A percentile compares a stretch with the other conserved stretches of the same genome.
phyloP scores from a whole-genome alignment of 1,284 basidiomycete genomes.

The Rhodotorula sp. region DNA sequence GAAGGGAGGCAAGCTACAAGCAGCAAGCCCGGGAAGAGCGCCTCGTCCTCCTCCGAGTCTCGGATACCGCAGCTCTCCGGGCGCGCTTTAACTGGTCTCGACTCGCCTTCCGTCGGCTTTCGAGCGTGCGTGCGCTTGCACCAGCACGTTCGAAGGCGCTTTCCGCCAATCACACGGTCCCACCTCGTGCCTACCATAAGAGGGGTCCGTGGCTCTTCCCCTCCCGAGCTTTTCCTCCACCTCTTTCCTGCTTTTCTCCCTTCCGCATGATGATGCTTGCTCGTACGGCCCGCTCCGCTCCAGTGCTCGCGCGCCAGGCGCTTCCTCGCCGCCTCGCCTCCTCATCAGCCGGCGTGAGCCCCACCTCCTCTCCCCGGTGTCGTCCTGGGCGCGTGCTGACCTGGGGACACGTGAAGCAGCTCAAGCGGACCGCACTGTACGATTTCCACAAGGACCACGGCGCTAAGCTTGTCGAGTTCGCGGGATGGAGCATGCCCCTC shows the following conservation, averaged over 20 bases:
- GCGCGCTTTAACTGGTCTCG: no score
- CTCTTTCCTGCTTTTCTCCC: background rate
- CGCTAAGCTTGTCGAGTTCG: constrained; percentile 96
- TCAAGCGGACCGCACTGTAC: constrained; percentile 70
- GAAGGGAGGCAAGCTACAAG: no score
- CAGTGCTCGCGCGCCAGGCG: background rate
- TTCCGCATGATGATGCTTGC: background rate
- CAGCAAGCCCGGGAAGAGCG: no score
- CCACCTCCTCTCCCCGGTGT: background rate
- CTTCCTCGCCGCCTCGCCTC: constrained; percentile 1
- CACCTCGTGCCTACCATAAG: background rate
- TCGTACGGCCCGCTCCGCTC: background rate
- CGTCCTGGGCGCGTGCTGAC: background rate
- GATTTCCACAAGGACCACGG: constrained; percentile 76
- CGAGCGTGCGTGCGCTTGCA: no score
- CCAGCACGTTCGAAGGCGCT: no score
- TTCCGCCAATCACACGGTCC: no score
- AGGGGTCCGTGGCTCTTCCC: background rate
- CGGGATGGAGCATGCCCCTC: constrained; percentile 93
- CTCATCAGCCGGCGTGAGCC: constrained; percentile 3
- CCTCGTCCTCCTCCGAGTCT: no score
- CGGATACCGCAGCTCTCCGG: no score
- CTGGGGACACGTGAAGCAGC: background rate
- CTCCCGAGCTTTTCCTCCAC: background rate
- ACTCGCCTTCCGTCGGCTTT: no score